Percentiles rank a stretch among this genome's conserved stretches.
Evolutionary conservation across 148 eudicot genomes (phyloP).

Genomic region (Fagopyrum tataricum): DNA sequence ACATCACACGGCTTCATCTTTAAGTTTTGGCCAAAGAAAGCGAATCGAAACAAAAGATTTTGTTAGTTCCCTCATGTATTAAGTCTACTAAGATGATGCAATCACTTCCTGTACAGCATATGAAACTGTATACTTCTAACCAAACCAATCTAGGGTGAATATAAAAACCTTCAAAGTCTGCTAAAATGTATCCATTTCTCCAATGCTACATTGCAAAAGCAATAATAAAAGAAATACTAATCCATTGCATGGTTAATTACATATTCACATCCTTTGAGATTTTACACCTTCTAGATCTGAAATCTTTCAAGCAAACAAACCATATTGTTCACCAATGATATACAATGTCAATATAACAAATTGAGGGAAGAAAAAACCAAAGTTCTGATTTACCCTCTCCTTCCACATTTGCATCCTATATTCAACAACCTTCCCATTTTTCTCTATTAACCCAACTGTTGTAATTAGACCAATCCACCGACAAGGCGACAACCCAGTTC

Average conservation of each 20-base stretch:
- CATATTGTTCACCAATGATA: background rate
- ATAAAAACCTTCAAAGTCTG: background rate
- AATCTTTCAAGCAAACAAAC: background rate
- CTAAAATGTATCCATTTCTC: background rate
- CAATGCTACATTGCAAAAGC: background rate
- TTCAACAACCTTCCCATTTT: background rate
- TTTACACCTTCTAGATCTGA: background rate
- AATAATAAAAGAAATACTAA: background rate
- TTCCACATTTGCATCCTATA: background rate
- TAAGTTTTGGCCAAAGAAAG: background rate
- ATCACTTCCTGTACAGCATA: background rate
- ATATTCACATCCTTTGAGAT: background rate
- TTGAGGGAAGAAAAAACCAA: background rate
- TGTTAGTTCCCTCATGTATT: background rate
- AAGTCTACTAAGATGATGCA: background rate
- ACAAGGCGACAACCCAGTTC: slow-evolving; percentile 3
- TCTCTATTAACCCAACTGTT: background rate
- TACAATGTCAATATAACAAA: background rate
- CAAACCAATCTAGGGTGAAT: background rate
- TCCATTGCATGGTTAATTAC: background rate
- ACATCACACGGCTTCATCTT: background rate
- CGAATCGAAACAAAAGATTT: background rate
- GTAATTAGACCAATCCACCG: background rate
- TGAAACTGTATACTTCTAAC: background rate
- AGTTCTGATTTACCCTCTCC: background rate